phyloP scores from a whole-genome alignment of 345 rosid genomes.

The Arabidopsis suecica region DNA sequence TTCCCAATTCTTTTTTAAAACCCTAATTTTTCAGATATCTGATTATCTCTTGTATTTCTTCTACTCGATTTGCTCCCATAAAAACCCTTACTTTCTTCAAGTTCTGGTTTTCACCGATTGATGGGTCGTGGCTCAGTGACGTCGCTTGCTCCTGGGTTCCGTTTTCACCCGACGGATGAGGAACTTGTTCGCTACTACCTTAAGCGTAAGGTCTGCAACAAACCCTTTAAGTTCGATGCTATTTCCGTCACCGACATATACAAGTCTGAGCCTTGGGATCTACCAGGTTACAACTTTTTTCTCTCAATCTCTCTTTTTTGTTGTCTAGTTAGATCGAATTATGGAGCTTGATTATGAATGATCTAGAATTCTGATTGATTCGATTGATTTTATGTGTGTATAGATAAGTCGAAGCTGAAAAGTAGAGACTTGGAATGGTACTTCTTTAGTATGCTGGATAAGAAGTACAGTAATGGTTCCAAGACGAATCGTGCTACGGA shows the following conservation, averaged over 20 bases:
- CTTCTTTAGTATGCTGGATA: conserved; percentile 82
- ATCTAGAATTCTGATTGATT: conserved; percentile 14
- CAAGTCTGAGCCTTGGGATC: conserved; percentile 96
- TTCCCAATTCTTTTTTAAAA: conserved; percentile 39
- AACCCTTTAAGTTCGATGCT: conserved; percentile 71
- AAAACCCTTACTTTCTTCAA: conserved; percentile 25
- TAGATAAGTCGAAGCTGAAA: conserved; percentile 84
- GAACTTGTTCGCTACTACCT: conserved; percentile 89
- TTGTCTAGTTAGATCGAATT: conserved; percentile 15
- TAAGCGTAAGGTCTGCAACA: conserved; percentile 74
- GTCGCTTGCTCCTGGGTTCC: conserved; percentile 93
- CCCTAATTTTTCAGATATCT: conserved; percentile 38
- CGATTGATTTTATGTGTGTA: not conserved
- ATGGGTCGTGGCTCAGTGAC: conserved; percentile 67
- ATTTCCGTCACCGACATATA: conserved; percentile 84
- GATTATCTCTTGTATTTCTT: not conserved
- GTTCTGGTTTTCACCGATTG: conserved; percentile 19
- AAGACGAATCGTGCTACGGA: conserved; percentile 95
- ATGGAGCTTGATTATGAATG: not conserved
- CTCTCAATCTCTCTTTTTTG: not conserved
- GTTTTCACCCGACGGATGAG: conserved; percentile 96
- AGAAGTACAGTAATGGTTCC: conserved; percentile 83
- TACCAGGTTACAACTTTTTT: conserved; percentile 61
- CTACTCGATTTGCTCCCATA: not conserved
- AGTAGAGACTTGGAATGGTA: conserved; percentile 96